These are phyloP conservation scores for Auricularia heimuer DNA, from an alignment of 768 basidiomycete genomes.

Conservation along the genomic window DNA sequence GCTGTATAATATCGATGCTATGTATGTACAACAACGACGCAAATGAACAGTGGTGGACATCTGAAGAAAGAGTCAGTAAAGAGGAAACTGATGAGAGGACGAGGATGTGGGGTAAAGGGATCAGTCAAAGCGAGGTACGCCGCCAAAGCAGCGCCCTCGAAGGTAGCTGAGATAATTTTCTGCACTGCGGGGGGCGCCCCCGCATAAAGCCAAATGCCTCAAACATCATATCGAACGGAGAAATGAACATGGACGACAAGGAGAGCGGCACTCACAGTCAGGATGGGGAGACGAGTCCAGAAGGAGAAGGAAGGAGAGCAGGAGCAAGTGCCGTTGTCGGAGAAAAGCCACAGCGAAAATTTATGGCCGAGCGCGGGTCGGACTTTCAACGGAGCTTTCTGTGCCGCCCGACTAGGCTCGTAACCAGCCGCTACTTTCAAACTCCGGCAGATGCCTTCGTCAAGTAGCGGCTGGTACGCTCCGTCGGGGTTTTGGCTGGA, in stretches of 20 bases:
- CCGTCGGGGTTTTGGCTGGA: too few relatives aligned
- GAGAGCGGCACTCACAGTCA: constrained; percentile 14
- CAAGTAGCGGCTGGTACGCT: too few relatives aligned
- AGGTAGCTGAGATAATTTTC: constrained; percentile 89
- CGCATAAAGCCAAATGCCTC: constrained; percentile 92
- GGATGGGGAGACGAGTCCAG: constrained; percentile 4
- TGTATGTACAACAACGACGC: not conserved
- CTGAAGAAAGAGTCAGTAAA: not conserved
- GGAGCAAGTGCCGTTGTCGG: constrained; percentile 19
- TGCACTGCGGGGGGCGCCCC: constrained; percentile 56
- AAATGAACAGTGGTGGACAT: not conserved
- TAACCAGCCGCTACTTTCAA: too few relatives aligned
- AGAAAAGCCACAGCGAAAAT: constrained; percentile 4
- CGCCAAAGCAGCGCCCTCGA: constrained; percentile 45
- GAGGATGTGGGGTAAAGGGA: constrained; percentile 7
- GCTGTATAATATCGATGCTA: not conserved
- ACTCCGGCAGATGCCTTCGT: too few relatives aligned
- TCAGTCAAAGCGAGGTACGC: constrained; percentile 40
- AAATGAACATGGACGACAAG: not conserved
- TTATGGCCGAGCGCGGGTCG: not conserved
- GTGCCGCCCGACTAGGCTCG: not conserved
- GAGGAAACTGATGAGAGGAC: not conserved
- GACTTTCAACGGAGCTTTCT: not conserved
- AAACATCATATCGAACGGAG: constrained; percentile 53
- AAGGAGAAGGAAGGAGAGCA: constrained; percentile 4